Conservation (phyloP, 2,329 filamentous ascomycete genomes). For the Trichoderma brevicompactum region DNA sequence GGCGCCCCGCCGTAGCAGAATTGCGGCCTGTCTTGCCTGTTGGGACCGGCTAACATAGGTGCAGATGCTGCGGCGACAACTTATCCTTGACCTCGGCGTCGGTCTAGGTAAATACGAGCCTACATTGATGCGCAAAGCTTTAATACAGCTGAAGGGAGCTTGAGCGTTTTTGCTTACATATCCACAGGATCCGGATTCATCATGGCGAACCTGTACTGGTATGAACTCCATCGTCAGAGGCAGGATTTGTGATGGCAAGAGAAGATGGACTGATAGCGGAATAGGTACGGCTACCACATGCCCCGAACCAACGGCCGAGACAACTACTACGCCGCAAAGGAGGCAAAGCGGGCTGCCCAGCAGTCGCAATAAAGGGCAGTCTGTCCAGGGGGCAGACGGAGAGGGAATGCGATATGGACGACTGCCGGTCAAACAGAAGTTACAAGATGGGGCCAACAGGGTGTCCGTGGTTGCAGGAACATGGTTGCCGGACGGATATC, state of each 20-base stretch:
- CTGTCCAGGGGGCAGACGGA: neutral
- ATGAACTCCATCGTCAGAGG: constrained; percentile 39
- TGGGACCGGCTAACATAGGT: constrained; percentile 20
- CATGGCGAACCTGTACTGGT: constrained; percentile 64
- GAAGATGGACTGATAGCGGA: neutral
- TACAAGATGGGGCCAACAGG: neutral
- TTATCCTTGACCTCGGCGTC: constrained; percentile 61
- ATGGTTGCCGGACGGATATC: constrained; percentile 16
- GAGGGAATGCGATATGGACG: constrained; percentile 6
- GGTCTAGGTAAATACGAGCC: constrained; percentile 55
- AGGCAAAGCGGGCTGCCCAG: constrained; percentile 57
- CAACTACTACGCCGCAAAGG: constrained; percentile 61
- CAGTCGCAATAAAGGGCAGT: constrained; percentile 33
- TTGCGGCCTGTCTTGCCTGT: constrained; percentile 42
- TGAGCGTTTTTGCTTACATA: constrained; percentile 41
- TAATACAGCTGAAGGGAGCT: neutral
- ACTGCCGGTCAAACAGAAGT: constrained; percentile 11
- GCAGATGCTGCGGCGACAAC: constrained; percentile 64
- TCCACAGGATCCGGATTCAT: constrained; percentile 56
- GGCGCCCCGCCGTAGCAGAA: constrained; percentile 31
- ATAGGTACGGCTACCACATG: constrained; percentile 66
- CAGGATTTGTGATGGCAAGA: neutral
- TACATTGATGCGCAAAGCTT: neutral
- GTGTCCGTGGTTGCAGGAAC: constrained; percentile 3
- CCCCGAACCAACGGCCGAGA: constrained; percentile 63